phyloP scores from a whole-genome alignment of 768 basidiomycete genomes.

The Mycena polygramma region DNA sequence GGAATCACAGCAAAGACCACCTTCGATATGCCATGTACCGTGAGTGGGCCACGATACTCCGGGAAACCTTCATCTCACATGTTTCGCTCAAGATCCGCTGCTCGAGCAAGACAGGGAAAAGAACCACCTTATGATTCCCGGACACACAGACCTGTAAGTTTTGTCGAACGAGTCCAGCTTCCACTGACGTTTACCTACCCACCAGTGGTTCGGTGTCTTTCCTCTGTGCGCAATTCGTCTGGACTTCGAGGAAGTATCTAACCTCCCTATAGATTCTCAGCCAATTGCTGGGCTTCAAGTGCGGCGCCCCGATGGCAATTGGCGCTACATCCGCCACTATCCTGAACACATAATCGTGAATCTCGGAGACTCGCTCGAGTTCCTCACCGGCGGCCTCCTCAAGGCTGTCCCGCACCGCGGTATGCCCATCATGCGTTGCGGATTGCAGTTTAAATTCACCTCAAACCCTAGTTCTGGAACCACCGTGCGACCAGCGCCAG shows the following conservation, averaged over 20 bases:
- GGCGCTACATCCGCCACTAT: conserved; percentile 36
- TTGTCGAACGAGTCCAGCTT: conserved; percentile 16
- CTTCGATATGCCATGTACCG: conserved; percentile 38
- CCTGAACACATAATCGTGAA: conserved; percentile 36
- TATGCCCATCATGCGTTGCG: too few species aligned
- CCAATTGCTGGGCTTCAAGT: conserved; percentile 36
- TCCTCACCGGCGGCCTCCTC: conserved; percentile 33
- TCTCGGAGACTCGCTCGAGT: conserved; percentile 34
- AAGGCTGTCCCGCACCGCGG: conserved; percentile 38
- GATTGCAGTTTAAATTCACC: too few species aligned
- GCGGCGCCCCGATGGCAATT: conserved; percentile 26
- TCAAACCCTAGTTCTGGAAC: conserved; percentile 39
- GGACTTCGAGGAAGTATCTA: conserved; percentile 2
- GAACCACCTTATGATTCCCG: conserved; percentile 36
- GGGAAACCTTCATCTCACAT: conserved; percentile 7
- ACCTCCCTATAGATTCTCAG: conserved; percentile 31
- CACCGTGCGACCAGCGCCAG: conserved; percentile 37
- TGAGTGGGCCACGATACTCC: conserved; percentile 12
- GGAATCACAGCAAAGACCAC: conserved; percentile 36
- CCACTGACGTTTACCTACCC: conserved; percentile 8
- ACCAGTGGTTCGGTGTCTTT: conserved; percentile 21
- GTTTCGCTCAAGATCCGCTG: conserved; percentile 25
- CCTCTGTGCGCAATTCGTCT: conserved; percentile 13
- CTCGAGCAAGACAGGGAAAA: conserved; percentile 33
- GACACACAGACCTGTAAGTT: conserved; percentile 35